A percentile compares a stretch with the other conserved stretches of the same genome.
These are phyloP conservation scores for Aciculoconidium aculeatum DNA, from an alignment of 805 yeast genomes.

Conservation along the genomic window DNA sequence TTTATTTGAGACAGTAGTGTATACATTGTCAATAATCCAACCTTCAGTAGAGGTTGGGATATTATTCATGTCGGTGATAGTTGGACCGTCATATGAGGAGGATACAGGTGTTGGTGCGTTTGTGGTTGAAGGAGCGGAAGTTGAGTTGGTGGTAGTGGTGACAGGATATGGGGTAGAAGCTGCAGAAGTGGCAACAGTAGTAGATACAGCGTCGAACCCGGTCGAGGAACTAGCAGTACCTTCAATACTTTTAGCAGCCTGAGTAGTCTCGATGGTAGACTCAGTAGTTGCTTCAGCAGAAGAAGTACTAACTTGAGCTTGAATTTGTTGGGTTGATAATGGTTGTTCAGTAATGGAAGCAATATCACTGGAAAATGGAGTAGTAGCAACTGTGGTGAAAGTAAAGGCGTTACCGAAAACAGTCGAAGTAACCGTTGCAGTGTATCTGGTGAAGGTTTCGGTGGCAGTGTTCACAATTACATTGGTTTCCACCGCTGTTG, in stretches of 20 bases:
- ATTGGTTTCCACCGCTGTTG: constrained; percentile 24
- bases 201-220: too few relatives aligned
- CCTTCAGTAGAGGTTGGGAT: constrained; percentile 18
- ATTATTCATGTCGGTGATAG: constrained; percentile 21
- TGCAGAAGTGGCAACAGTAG: constrained; percentile 3
- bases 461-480: constrained; percentile 25
- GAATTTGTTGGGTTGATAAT: not conserved
- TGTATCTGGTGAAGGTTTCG: constrained; percentile 34
- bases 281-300: constrained; percentile 2
- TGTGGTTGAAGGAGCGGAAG: constrained; percentile 12
- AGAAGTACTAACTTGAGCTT: constrained; percentile 2
- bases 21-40: constrained; percentile 29
- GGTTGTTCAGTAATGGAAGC: not conserved
- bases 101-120: constrained; percentile 12
- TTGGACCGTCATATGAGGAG: constrained; percentile 17
- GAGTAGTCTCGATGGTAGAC: too few relatives aligned
- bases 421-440: constrained; percentile 39
- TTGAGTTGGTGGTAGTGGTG: constrained; percentile 6
- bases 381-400: constrained; percentile 29
- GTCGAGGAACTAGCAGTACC: too few relatives aligned
- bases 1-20: constrained; percentile 25
- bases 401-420: constrained; percentile 34
- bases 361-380: constrained; percentile 17
- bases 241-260: too few relatives aligned
- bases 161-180: constrained; percentile 4